Conservation (phyloP, 257 asterid species). For the Jacaranda copaia region DNA sequence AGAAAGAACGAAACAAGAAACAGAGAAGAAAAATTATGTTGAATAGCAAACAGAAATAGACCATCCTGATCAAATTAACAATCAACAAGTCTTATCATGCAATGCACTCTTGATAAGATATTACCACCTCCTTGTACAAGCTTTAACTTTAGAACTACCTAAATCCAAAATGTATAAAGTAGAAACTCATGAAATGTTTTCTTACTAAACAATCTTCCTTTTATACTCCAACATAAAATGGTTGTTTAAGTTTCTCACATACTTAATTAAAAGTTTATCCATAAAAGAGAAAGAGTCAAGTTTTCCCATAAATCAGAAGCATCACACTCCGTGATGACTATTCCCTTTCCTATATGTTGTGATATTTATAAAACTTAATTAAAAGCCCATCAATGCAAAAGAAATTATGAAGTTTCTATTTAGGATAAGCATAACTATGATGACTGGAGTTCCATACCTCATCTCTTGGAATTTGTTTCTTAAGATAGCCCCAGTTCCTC, state of each 20-base stretch:
- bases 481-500: constrained; percentile 91
- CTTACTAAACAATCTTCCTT: neutral
- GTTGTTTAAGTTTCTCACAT: neutral
- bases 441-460: constrained; percentile 53
- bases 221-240: neutral
- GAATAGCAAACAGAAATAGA: no score
- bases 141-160: neutral
- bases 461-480: constrained; percentile 75
- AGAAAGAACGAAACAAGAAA: neutral
- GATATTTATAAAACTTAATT: no score
- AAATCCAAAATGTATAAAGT: neutral
- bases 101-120: neutral
- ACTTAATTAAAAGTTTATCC: neutral
- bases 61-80: neutral
- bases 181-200: neutral
- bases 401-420: neutral
- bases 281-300: neutral
- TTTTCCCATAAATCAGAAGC: neutral
- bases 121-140: neutral
- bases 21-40: no score
- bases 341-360: no score
- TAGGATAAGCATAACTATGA: neutral
- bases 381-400: neutral
- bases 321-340: no score
- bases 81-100: neutral